phyloP scores from a whole-genome alignment of 129 eudicot genomes.

The Tagetes patula region DNA sequence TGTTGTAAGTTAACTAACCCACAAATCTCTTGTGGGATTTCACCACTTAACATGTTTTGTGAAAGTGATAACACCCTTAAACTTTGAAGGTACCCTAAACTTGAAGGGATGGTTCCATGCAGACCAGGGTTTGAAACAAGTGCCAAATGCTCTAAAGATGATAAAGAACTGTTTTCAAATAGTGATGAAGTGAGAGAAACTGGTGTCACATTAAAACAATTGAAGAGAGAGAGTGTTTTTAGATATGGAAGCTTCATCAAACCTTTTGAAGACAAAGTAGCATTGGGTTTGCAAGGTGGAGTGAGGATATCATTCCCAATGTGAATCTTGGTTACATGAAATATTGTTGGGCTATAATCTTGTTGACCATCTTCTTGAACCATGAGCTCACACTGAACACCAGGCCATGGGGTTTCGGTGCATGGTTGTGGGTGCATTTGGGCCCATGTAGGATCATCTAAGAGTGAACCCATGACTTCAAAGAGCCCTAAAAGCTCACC shows the following conservation, averaged over 20 bases:
- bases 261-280: constrained; percentile 41
- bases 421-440: constrained; percentile 69
- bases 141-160: constrained; percentile 50
- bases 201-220: constrained; percentile 51
- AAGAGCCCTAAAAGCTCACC: constrained; percentile 60
- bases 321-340: constrained; percentile 76
- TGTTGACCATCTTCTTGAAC: constrained; percentile 40
- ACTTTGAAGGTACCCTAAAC: constrained; percentile 34
- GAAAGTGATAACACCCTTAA: constrained; percentile 46
- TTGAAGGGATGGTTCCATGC: constrained; percentile 51
- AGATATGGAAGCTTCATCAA: constrained; percentile 54
- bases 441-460: constrained; percentile 67
- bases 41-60: constrained; percentile 56
- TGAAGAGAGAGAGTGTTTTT: constrained; percentile 54
- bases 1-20: constrained; percentile 48
- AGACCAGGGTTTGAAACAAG: constrained; percentile 60
- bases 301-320: constrained; percentile 49
- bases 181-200: constrained; percentile 38
- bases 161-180: constrained; percentile 40
- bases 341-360: constrained; percentile 45
- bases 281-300: constrained; percentile 56
- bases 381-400: constrained; percentile 66
- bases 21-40: constrained; percentile 47
- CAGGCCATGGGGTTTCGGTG: constrained; percentile 80
- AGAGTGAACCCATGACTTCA: constrained; percentile 66